These are phyloP conservation scores for Zasmidium citrigriseum DNA, from an alignment of 2,329 filamentous ascomycete species.

Conservation along the genomic window DNA sequence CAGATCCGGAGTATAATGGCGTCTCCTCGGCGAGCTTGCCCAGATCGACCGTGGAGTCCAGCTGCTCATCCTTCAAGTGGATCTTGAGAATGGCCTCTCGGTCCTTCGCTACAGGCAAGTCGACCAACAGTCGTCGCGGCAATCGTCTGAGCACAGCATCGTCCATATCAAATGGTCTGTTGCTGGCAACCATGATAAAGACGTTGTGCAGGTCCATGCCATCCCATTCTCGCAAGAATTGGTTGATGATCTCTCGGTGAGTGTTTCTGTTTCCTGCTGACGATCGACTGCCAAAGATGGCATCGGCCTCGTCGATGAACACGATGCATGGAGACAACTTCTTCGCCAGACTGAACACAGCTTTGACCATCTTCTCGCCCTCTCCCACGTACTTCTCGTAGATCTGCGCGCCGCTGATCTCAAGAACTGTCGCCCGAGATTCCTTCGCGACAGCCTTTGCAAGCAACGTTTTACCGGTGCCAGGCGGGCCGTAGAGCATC, in stretches of 20 bases:
- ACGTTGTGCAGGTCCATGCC: conserved; percentile 76
- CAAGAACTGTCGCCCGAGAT: conserved; percentile 69
- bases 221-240: conserved; percentile 96
- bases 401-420: conserved; percentile 86
- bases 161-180: conserved; percentile 92
- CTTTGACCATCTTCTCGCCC: conserved; percentile 92
- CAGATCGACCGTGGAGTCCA: conserved; percentile 64
- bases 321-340: conserved; percentile 91
- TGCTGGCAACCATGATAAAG: conserved; percentile 98
- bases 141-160: conserved; percentile 79
- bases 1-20: conserved; percentile 77
- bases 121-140: conserved; percentile 71
- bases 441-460: conserved; percentile 67
- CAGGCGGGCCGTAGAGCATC: conserved; percentile 92
- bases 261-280: conserved; percentile 65
- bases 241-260: conserved; percentile 90
- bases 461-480: conserved; percentile 83
- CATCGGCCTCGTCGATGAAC: conserved; percentile 96
- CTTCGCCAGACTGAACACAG: conserved; percentile 86
- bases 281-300: conserved; percentile 78
- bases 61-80: conserved; percentile 66
- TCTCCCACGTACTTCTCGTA: conserved; percentile 97
- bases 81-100: conserved; percentile 69
- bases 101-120: conserved; percentile 68
- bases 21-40: conserved; percentile 65